These are phyloP conservation scores for Ganoderma meredithae DNA, from an alignment of 1,284 basidiomycete species.

Conservation along the genomic window DNA sequence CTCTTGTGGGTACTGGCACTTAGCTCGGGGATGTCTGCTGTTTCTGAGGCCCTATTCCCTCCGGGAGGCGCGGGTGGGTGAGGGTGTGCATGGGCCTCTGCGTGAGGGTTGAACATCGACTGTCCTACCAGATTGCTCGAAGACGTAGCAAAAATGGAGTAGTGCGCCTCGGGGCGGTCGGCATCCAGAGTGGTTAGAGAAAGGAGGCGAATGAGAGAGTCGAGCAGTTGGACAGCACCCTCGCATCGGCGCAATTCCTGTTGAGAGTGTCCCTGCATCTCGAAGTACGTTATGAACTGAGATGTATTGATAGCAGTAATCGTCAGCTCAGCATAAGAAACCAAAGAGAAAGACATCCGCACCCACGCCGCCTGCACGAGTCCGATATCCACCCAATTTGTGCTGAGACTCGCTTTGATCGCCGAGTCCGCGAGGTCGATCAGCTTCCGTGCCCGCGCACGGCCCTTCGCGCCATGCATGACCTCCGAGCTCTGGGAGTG, in stretches of 20 bases:
- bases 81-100: not conserved
- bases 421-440: slow-evolving; percentile 71
- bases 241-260: slow-evolving; percentile 57
- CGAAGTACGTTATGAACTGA: slow-evolving; percentile 73
- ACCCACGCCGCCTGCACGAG: slow-evolving; percentile 81
- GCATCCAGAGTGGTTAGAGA: slow-evolving; percentile 49
- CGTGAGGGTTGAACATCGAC: not conserved
- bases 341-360: slow-evolving; percentile 32
- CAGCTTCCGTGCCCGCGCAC: slow-evolving; percentile 61
- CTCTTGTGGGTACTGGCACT: no score
- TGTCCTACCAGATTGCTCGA: not conserved
- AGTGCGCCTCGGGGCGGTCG: slow-evolving; percentile 5
- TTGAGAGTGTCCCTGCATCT: slow-evolving; percentile 69
- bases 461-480: slow-evolving; percentile 49
- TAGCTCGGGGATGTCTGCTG: not conserved
- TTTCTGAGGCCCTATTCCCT: not conserved
- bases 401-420: slow-evolving; percentile 71
- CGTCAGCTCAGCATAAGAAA: not conserved
- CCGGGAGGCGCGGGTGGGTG: not conserved
- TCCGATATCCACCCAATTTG: slow-evolving; percentile 72
- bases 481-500: slow-evolving; percentile 74
- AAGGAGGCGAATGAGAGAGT: slow-evolving; percentile 69
- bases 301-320: not conserved
- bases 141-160: slow-evolving; percentile 10
- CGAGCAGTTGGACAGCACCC: slow-evolving; percentile 66